Percentiles rank a stretch among this genome's conserved stretches.
These are phyloP conservation scores for Dactylellina sp. DNA, from an alignment of 2,329 filamentous ascomycete species.

Conservation along the genomic window DNA sequence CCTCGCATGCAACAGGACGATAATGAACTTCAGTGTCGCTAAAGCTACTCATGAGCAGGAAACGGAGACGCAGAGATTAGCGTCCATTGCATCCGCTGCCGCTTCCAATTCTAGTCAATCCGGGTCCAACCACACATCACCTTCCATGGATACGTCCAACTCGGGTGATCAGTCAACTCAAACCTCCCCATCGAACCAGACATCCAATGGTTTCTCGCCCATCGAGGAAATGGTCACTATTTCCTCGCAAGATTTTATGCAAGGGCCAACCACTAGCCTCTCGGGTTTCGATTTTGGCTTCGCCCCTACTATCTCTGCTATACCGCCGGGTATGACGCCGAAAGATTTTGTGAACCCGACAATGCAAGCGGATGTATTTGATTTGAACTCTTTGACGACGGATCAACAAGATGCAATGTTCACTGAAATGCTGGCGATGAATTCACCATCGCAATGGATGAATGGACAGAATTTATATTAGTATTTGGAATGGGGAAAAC, in stretches of 20 bases:
- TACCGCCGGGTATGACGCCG: constrained; percentile 34
- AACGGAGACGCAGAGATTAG: constrained; percentile 38
- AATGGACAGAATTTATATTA: constrained; percentile 40
- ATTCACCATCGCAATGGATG: constrained; percentile 50
- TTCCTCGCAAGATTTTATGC: constrained; percentile 38
- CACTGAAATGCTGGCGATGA: constrained; percentile 51
- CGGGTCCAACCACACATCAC: constrained; percentile 51
- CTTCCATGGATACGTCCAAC: constrained; percentile 41
- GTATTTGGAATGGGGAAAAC: not conserved
- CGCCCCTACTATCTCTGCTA: not conserved
- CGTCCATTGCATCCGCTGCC: constrained; percentile 13
- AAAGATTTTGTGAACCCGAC: constrained; percentile 40
- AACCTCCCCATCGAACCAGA: constrained; percentile 47
- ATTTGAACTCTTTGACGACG: constrained; percentile 36
- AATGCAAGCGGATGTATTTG: constrained; percentile 37
- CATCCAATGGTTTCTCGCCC: constrained; percentile 40
- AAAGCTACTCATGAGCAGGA: constrained; percentile 40
- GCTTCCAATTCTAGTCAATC: constrained; percentile 20
- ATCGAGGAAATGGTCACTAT: constrained; percentile 47
- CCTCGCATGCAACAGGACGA: constrained; percentile 35
- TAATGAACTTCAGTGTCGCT: constrained; percentile 51
- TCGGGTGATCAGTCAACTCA: constrained; percentile 42
- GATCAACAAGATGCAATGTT: constrained; percentile 55
- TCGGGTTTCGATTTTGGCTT: constrained; percentile 45
- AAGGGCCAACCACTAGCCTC: constrained; percentile 22